Percentiles rank a stretch among this genome's conserved stretches.
Conservation (phyloP, 2,329 filamentous ascomycete genomes). For the Cladosporium sp. region DNA sequence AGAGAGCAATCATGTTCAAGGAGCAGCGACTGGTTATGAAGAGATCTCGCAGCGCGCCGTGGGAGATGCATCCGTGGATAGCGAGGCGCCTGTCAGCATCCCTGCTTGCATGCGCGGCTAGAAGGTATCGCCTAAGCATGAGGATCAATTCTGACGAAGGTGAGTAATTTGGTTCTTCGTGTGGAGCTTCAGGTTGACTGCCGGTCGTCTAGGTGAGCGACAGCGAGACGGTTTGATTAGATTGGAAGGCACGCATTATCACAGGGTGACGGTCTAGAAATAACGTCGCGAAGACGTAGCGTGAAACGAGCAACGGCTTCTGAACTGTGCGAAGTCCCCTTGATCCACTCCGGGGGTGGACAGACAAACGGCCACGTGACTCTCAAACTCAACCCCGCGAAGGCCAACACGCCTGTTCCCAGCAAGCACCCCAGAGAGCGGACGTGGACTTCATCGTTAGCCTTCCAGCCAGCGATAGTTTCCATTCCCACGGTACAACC, state of each 20-base stretch:
- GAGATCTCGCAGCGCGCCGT: conserved; percentile 8
- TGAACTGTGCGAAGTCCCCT: background rate
- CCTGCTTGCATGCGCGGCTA: conserved; percentile 1
- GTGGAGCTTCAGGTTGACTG: background rate
- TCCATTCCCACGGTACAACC: background rate
- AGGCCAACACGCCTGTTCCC: background rate
- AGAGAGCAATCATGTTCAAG: background rate
- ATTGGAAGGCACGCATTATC: background rate
- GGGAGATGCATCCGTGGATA: background rate
- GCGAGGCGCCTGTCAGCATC: conserved; percentile 11
- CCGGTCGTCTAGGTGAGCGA: background rate
- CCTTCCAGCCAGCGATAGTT: conserved; percentile 1
- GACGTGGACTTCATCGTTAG: background rate
- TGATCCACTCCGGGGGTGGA: background rate
- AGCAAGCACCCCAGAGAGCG: background rate
- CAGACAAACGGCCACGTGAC: background rate
- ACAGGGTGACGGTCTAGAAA: background rate
- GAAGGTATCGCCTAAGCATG: background rate
- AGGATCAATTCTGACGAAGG: background rate
- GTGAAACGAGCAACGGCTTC: background rate
- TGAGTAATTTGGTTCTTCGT: conserved; percentile 1
- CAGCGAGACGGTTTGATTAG: background rate
- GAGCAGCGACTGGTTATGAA: conserved; percentile 8
- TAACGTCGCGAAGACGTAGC: background rate
- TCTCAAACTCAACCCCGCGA: conserved; percentile 1